Percentiles rank a stretch among this genome's conserved stretches.
These are phyloP conservation scores for Tolypocladium ovalisporum DNA, from an alignment of 2,329 filamentous ascomycete genomes.

Conservation along the genomic window DNA sequence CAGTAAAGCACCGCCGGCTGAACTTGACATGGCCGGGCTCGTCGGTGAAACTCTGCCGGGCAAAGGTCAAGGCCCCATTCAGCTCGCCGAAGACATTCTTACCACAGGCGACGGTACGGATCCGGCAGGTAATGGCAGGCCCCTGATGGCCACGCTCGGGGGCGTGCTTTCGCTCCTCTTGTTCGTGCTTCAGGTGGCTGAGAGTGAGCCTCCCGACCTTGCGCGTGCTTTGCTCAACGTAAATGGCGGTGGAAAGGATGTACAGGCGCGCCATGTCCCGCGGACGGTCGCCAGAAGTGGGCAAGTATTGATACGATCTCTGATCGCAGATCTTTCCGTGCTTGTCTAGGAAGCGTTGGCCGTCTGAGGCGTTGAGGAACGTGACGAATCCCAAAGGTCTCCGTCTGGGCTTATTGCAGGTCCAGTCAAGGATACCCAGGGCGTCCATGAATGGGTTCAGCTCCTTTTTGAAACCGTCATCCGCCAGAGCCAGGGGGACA, in stretches of 20 bases:
- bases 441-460: slow-evolving; percentile 27
- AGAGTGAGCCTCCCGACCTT: slow-evolving; percentile 12
- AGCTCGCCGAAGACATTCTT: slow-evolving; percentile 29
- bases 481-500: slow-evolving; percentile 29
- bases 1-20: slow-evolving; percentile 27
- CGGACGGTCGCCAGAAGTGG: background rate
- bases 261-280: slow-evolving; percentile 16
- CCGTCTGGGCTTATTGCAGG: slow-evolving; percentile 28
- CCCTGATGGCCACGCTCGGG: slow-evolving; percentile 5
- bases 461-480: slow-evolving; percentile 23
- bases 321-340: slow-evolving; percentile 18
- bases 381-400: slow-evolving; percentile 26
- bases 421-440: slow-evolving; percentile 30
- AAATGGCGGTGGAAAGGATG: slow-evolving; percentile 18
- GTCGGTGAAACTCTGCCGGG: slow-evolving; percentile 22
- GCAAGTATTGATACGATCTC: background rate
- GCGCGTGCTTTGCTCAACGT: slow-evolving; percentile 22
- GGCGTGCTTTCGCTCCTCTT: slow-evolving; percentile 10
- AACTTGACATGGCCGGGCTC: slow-evolving; percentile 28
- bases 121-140: slow-evolving; percentile 8
- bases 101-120: slow-evolving; percentile 29
- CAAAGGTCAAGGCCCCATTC: slow-evolving; percentile 26
- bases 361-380: slow-evolving; percentile 30
- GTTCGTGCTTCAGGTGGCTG: slow-evolving; percentile 16
- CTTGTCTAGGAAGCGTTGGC: slow-evolving; percentile 26